Base-by-base conservation (phyloP, 78 protist species). In the Dictyostelium citrinum region DNA sequence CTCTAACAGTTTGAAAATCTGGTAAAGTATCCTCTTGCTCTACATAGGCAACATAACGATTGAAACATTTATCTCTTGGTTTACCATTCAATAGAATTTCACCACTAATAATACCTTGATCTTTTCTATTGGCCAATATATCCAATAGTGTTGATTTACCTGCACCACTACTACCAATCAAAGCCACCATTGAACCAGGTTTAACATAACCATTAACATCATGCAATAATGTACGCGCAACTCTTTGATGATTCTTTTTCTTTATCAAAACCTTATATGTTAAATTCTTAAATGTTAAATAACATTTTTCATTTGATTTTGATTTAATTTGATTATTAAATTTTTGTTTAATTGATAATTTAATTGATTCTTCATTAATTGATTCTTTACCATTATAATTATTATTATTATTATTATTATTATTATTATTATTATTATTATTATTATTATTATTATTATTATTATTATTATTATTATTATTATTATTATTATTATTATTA, bases 131-230 rank as follows among this genome's bases (percentile, higher is more conserved):
- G 16, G 97, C 91, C 16, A 96, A 90, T 3, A 93, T 12, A 74
- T 93, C 96, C 45, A 96, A 41, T 2, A 96, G 92, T 8, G 98
- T 96, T 10, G 96, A 43, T 71, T 96, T 96, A 22, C 98, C 98
- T 33, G 97, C 83, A 58, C 98, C 98, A 24, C 90, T 55, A 10
- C 95, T 70, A 6, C 98, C 98, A 95, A 95, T 95, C 24, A 95
- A 58, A 27, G 97, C 97, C 2, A 90, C 49, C n/a, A 93, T 20
- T 9, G 55, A 37, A 37, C 96, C 96, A 24, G 93, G 85, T 67
- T 17, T 43, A 67, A 88, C 93, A 67, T 41, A 88, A 5, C 93
- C 93, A 88, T 49, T 78, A 39, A 88, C 46, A 78, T 78, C 68
- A 24, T 88, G 80, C 2, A 88, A 79, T 3, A 86, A 61, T 20